phyloP scores from a whole-genome alignment of 2,329 filamentous ascomycete species.

The Trichoderma breve region DNA sequence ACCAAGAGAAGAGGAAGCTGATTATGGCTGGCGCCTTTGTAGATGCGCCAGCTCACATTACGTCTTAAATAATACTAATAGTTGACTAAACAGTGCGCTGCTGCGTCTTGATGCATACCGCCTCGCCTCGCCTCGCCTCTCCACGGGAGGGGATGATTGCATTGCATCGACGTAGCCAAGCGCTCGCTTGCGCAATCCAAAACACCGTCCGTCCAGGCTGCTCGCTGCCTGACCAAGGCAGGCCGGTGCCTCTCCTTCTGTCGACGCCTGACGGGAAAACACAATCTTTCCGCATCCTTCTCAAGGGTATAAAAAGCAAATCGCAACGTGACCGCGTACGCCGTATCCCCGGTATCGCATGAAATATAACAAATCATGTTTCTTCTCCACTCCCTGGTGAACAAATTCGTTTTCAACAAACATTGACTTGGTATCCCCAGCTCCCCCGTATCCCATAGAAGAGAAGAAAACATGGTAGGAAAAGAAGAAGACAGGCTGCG shows the following conservation, averaged over 20 bases:
- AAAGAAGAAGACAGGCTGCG: background rate
- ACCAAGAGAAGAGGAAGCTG: background rate
- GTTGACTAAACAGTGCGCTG: slow-evolving; percentile 2
- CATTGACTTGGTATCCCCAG: background rate
- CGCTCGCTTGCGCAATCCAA: background rate
- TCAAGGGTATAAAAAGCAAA: slow-evolving; percentile 4
- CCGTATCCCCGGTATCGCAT: background rate
- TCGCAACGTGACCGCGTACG: background rate
- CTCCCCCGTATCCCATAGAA: background rate
- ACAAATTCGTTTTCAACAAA: background rate
- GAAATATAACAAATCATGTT: background rate
- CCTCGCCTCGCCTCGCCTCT: background rate
- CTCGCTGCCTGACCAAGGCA: background rate
- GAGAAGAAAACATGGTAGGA: background rate
- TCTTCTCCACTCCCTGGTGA: background rate
- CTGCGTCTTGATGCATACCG: slow-evolving; percentile 16
- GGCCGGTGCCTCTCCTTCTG: background rate
- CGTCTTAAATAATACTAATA: slow-evolving; percentile 19
- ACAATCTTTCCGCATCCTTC: background rate
- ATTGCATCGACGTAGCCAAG: slow-evolving; percentile 7
- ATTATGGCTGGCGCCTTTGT: slow-evolving; percentile 2
- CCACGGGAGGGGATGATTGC: background rate
- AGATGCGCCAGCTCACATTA: slow-evolving; percentile 13
- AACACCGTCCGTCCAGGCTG: background rate
- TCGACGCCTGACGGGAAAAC: slow-evolving; percentile 6